These are phyloP conservation scores for Helotiales sp. DNA, from an alignment of 2,329 filamentous ascomycete genomes.

Conservation along the genomic window DNA sequence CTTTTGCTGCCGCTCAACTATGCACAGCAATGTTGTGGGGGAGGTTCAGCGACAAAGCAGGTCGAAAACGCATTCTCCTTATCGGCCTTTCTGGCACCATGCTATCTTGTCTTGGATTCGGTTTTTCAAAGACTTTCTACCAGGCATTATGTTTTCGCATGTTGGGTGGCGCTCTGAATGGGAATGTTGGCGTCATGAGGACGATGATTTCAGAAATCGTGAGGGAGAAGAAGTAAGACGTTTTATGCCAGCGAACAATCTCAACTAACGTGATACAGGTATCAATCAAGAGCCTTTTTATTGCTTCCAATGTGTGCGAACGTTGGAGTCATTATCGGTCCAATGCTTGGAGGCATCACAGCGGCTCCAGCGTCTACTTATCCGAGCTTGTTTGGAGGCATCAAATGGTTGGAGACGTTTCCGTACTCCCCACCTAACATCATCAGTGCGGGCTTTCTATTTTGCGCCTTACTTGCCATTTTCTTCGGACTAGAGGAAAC, in stretches of 20 bases:
- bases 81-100: conserved; percentile 64
- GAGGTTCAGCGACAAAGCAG: conserved; percentile 58
- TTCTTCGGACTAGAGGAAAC: conserved; percentile 40
- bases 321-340: conserved; percentile 45
- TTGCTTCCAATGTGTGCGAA: conserved; percentile 67
- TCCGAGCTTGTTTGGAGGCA: conserved; percentile 40
- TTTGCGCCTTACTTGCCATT: conserved; percentile 34
- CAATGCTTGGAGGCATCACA: conserved; percentile 45
- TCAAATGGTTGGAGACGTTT: conserved; percentile 42
- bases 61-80: conserved; percentile 58
- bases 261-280: conserved; percentile 19
- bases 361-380: conserved; percentile 43
- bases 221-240: conserved; percentile 60
- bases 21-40: conserved; percentile 71
- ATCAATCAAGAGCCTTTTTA: conserved; percentile 45
- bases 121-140: conserved; percentile 62
- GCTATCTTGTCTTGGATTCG: conserved; percentile 66
- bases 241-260: not conserved
- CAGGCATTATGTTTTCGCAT: conserved; percentile 59
- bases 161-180: conserved; percentile 66
- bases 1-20: conserved; percentile 68
- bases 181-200: conserved; percentile 73
- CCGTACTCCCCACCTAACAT: conserved; percentile 47
- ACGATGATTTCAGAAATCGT: conserved; percentile 75
- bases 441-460: conserved; percentile 38